Evolutionary conservation across 306 rosid genomes (phyloP).

Genomic region (Inga oerstediana): DNA sequence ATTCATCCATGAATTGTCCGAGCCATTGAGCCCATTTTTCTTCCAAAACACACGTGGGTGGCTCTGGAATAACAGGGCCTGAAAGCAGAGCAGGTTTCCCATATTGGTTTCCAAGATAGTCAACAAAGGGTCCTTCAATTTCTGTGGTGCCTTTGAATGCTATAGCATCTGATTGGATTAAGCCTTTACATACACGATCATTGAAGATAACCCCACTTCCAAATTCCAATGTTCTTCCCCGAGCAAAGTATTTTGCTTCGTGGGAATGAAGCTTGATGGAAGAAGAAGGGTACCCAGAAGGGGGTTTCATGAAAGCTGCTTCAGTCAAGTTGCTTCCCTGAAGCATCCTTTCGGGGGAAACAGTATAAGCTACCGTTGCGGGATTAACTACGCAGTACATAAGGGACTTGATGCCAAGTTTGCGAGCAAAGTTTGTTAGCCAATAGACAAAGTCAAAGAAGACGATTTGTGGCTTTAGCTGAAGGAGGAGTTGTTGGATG

Average conservation of each 20-base stretch:
- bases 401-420: slow-evolving; percentile 32
- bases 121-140: slow-evolving; percentile 40
- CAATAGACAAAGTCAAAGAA: slow-evolving; percentile 34
- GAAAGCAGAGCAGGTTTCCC: slow-evolving; percentile 39
- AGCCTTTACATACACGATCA: background rate
- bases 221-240: slow-evolving; percentile 8
- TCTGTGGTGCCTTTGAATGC: slow-evolving; percentile 43
- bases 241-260: slow-evolving; percentile 21
- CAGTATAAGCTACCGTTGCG: no score
- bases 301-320: slow-evolving; percentile 30
- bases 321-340: no score
- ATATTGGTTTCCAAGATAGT: slow-evolving; percentile 8
- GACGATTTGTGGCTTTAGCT: background rate
- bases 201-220: slow-evolving; percentile 39
- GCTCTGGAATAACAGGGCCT: slow-evolving; percentile 43
- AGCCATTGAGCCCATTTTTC: slow-evolving; percentile 36
- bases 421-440: background rate
- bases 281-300: slow-evolving; percentile 29
- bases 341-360: no score
- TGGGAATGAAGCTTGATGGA: slow-evolving; percentile 35
- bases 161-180: slow-evolving; percentile 28
- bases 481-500: background rate
- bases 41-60: slow-evolving; percentile 15
- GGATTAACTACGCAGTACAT: background rate
- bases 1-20: slow-evolving; percentile 20